Conservation (phyloP, 352 stramenopile species). For the Phytophthora vignae region DNA sequence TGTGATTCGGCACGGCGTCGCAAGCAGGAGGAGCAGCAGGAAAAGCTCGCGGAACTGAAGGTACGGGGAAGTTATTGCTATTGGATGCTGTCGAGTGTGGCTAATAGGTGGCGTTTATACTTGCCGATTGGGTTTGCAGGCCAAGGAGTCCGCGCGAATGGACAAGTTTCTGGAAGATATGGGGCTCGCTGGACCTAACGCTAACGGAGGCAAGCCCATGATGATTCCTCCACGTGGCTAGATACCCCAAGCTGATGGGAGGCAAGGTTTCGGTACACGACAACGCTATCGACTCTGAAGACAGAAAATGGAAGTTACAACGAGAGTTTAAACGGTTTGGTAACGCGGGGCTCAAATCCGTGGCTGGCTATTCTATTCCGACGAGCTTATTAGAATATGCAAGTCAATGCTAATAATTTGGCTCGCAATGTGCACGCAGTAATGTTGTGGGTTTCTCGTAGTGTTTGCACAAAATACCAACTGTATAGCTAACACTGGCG, state of each 20-base stretch:
- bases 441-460: too few species aligned
- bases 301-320: too few species aligned
- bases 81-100: neutral
- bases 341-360: too few species aligned
- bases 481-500: too few species aligned
- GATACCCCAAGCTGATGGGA: neutral
- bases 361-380: too few species aligned
- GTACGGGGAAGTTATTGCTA: slow-evolving; percentile 23
- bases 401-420: too few species aligned
- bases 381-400: too few species aligned
- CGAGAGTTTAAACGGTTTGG: too few species aligned
- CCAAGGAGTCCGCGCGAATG: slow-evolving; percentile 76
- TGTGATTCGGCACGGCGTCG: slow-evolving; percentile 47
- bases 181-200: slow-evolving; percentile 52
- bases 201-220: slow-evolving; percentile 44
- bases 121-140: slow-evolving; percentile 32
- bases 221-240: slow-evolving; percentile 63
- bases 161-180: slow-evolving; percentile 82
- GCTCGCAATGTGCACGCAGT: too few species aligned
- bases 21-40: slow-evolving; percentile 48
- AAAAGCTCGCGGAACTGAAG: slow-evolving; percentile 49
- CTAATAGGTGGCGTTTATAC: neutral
- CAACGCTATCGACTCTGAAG: neutral
- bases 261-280: neutral
- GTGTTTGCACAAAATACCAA: too few species aligned